Percentiles rank a stretch among this genome's conserved stretches.
Evolutionary conservation across 2,329 filamentous ascomycete species (phyloP).

Genomic region (Exophiala alcalophila): DNA sequence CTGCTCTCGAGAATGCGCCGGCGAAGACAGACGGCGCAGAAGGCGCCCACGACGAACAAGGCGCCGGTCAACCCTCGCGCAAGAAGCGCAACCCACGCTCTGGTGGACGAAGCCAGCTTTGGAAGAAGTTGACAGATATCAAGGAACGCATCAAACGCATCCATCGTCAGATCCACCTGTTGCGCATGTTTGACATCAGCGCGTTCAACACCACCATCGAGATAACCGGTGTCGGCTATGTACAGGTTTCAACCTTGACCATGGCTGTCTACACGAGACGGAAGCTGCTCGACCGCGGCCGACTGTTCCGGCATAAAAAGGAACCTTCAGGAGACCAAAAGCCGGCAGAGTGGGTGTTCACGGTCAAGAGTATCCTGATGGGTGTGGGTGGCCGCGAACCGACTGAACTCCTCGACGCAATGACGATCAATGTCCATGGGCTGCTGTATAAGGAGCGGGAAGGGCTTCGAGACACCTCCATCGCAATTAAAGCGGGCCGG

Average conservation of each 20-base stretch:
- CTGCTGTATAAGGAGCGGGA: constrained; percentile 81
- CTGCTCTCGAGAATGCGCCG: constrained; percentile 52
- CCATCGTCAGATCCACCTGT: constrained; percentile 82
- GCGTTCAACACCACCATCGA: constrained; percentile 75
- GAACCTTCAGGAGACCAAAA: constrained; percentile 61
- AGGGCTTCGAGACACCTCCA: constrained; percentile 82
- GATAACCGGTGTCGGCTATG: constrained; percentile 74
- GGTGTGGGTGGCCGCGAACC: constrained; percentile 80
- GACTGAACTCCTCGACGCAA: constrained; percentile 82
- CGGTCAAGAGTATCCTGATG: constrained; percentile 80
- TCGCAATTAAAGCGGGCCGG: constrained; percentile 85
- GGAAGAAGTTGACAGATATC: constrained; percentile 71
- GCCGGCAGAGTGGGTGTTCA: constrained; percentile 92
- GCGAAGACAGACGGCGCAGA: constrained; percentile 15
- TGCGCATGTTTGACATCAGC: constrained; percentile 84
- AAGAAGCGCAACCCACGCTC: too few species aligned
- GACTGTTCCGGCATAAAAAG: constrained; percentile 79
- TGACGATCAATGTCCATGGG: constrained; percentile 86
- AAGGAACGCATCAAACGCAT: constrained; percentile 85
- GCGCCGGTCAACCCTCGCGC: constrained; percentile 17
- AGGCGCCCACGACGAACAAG: constrained; percentile 22
- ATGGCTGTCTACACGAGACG: constrained; percentile 85
- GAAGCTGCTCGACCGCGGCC: constrained; percentile 86
- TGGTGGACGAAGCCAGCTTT: constrained; percentile 68
- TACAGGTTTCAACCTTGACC: constrained; percentile 81